A percentile compares a stretch with the other conserved stretches of the same genome.
phyloP scores from a whole-genome alignment of 2,329 filamentous ascomycete genomes.

The Colletotrichum abscissum region DNA sequence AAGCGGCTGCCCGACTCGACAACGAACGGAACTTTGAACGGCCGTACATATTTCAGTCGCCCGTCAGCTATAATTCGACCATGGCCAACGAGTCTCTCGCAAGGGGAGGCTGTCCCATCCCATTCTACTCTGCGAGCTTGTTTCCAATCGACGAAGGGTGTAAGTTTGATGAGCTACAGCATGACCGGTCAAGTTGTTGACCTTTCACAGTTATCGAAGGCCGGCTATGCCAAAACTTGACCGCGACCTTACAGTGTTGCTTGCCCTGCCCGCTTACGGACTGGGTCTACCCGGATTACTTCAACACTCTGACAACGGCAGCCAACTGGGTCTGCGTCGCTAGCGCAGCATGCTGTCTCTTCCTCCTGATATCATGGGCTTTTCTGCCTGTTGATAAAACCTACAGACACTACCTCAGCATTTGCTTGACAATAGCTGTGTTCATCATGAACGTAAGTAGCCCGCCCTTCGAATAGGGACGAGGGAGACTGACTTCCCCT shows the following conservation, averaged over 20 bases:
- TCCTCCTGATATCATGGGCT: conserved; percentile 83
- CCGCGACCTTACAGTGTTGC: conserved; percentile 75
- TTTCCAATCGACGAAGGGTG: conserved; percentile 75
- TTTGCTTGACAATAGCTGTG: conserved; percentile 83
- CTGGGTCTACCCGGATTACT: conserved; percentile 75
- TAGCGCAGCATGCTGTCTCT: conserved; percentile 77
- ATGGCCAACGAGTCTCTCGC: conserved; percentile 15
- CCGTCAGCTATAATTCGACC: background rate
- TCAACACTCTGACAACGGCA: conserved; percentile 67
- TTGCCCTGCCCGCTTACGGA: conserved; percentile 89
- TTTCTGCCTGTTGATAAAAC: conserved; percentile 89
- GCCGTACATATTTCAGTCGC: background rate
- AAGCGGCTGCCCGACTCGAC: background rate
- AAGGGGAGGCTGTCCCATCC: conserved; percentile 65
- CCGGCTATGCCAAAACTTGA: conserved; percentile 61
- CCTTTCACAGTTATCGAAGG: conserved; percentile 64
- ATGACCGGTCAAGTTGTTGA: conserved; percentile 43
- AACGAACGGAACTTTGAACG: background rate
- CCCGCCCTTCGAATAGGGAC: background rate
- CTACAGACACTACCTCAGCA: conserved; percentile 90
- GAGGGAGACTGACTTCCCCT: conserved; percentile 9
- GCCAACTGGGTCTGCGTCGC: conserved; percentile 88
- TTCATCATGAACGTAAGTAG: conserved; percentile 81
- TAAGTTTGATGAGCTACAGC: conserved; percentile 55
- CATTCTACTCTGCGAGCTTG: conserved; percentile 73